Evolutionary conservation across 768 basidiomycete genomes (phyloP).

Genomic region (Leccinum uliginosum): DNA sequence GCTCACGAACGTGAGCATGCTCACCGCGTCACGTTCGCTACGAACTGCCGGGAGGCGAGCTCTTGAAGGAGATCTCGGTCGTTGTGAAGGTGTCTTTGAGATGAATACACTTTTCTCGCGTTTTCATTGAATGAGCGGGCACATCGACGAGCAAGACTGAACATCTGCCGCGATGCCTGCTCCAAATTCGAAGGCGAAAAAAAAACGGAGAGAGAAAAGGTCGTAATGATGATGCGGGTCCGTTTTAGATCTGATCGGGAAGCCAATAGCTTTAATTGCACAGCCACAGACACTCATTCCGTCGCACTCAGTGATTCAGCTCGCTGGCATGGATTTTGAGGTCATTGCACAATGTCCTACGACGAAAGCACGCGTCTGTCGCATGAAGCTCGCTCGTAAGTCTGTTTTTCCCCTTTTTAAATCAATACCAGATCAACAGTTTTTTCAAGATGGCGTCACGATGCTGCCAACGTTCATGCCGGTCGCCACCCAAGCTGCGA

Average conservation of each 20-base stretch:
- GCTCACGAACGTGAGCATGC: neutral
- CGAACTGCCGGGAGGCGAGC: slow-evolving; percentile 28
- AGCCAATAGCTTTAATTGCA: slow-evolving; percentile 2
- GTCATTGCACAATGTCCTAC: slow-evolving; percentile 77
- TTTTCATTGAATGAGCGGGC: slow-evolving; percentile 1
- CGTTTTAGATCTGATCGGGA: neutral
- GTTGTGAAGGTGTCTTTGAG: slow-evolving; percentile 15
- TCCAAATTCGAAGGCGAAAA: neutral
- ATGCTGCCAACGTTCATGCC: slow-evolving; percentile 92
- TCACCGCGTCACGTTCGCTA: slow-evolving; percentile 37
- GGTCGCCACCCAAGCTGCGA: slow-evolving; percentile 87
- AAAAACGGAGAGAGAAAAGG: neutral
- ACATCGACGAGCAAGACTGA: slow-evolving; percentile 19
- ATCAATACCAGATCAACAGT: neutral
- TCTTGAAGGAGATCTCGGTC: slow-evolving; percentile 30
- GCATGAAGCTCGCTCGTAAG: slow-evolving; percentile 79
- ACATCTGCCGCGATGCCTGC: slow-evolving; percentile 12
- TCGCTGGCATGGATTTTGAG: slow-evolving; percentile 68
- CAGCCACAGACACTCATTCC: slow-evolving; percentile 9
- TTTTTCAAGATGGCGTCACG: slow-evolving; percentile 63
- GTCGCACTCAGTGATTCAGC: neutral
- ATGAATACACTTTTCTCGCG: neutral
- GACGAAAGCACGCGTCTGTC: slow-evolving; percentile 78
- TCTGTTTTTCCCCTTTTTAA: slow-evolving; percentile 1
- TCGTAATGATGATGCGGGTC: neutral